These are phyloP conservation scores for Hemisphaericaspora xylofermentans DNA, from an alignment of 1,139 yeast genomes.

Conservation along the genomic window DNA sequence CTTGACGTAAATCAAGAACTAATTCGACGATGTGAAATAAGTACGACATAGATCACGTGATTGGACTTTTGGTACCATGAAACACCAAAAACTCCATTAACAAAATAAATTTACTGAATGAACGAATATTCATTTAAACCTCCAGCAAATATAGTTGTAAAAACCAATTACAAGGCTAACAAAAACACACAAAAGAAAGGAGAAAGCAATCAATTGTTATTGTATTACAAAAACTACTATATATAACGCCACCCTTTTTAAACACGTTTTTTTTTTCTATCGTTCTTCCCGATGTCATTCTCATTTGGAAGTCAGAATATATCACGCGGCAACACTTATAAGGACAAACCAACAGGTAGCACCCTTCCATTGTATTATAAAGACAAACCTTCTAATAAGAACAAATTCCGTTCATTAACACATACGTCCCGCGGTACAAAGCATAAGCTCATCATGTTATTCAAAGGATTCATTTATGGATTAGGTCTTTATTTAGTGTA, in stretches of 20 bases:
- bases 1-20: too few relatives aligned
- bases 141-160: too few relatives aligned
- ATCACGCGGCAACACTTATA: conserved; percentile 13
- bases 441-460: conserved; percentile 32
- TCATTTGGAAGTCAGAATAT: conserved; percentile 12
- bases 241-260: not conserved
- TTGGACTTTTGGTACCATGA: too few relatives aligned
- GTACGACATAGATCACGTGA: too few relatives aligned
- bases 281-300: conserved; percentile 11
- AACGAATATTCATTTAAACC: too few relatives aligned
- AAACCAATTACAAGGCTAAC: too few relatives aligned
- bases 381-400: conserved; percentile 23
- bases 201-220: too few relatives aligned
- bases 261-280: not conserved
- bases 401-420: conserved; percentile 11
- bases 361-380: conserved; percentile 31
- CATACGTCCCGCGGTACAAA: conserved; percentile 2
- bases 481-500: conserved; percentile 40
- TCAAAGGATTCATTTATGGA: conserved; percentile 42
- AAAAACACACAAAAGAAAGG: too few relatives aligned
- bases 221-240: not conserved
- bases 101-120: too few relatives aligned
- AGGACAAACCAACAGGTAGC: conserved; percentile 14
- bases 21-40: too few relatives aligned
- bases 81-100: too few relatives aligned